Base-by-base conservation (phyloP, 202 grass and related monocot genomes). In the Setaria italica region DNA sequence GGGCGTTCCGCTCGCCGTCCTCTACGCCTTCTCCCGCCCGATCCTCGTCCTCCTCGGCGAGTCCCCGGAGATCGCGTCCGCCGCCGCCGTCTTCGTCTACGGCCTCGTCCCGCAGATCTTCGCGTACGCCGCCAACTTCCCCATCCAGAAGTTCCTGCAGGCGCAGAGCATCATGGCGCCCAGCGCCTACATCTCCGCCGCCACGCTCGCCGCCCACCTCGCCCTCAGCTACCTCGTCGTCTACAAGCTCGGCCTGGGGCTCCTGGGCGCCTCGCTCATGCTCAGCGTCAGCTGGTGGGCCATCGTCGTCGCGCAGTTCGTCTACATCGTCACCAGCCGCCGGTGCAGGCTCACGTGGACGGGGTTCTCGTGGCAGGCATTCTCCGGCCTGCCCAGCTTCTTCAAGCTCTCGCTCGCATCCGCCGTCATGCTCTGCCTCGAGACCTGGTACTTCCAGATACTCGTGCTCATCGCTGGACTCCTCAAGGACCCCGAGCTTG, bases 71-170 rank as follows among this genome's bases (percentile, higher is more conserved):
- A 95, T 95, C 62, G 88, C 94, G 14, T 3, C 10, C 0, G 90
- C 88, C 29, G 92, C 92, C 3, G 71, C 82, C 0, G 17, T 90
- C 2, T 91, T 94, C 46, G 85, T 86, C 0, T 94, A 89, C 84
- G 90, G 93, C 39, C 80, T 95, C 5, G 85, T 92, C 42, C 93
- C 90, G 0, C 93, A 92, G 63, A 91, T 95, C 25, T 95, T 95
- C 67, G 90, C 93, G 1, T 95, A 95, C 20, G 90, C 93, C 0
- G 55, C 53, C 46, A 95, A 95, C 60, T 93, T 95, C 57, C 93
- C 90, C 0, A 91, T 95, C 71, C 90, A 95, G 70, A 95, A 95
- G 80, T 95, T 95, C 72, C 3, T 95, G 42, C 93, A 95, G 82
- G 80, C 90, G 32, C 93, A 95, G 80, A 95, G 93, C 86, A 95